Percentiles rank a stretch among this genome's conserved stretches.
These are phyloP conservation scores for Rhodotorula diobovata DNA, from an alignment of 768 basidiomycete species.

Conservation along the genomic window DNA sequence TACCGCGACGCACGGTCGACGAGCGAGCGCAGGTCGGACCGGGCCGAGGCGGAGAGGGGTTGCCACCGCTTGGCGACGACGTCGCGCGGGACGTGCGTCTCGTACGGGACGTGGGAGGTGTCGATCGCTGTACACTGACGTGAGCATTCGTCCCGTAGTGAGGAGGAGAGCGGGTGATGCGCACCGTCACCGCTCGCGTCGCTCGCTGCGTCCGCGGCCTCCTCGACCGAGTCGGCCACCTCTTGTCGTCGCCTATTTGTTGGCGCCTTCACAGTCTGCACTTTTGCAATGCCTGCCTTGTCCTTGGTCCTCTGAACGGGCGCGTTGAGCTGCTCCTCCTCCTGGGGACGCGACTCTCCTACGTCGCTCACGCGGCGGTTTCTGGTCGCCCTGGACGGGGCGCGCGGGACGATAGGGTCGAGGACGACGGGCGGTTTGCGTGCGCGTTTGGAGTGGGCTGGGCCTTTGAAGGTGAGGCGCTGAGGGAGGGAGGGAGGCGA, in stretches of 20 bases:
- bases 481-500: neutral
- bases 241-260: too few species aligned
- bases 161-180: too few species aligned
- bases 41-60: neutral
- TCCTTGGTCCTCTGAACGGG: too few species aligned
- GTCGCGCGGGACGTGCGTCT: neutral
- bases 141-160: too few species aligned
- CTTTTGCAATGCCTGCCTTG: too few species aligned
- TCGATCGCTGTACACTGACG: too few species aligned
- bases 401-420: neutral
- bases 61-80: neutral
- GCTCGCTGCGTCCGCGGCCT: neutral
- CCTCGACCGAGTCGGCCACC: neutral
- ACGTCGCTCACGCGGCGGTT: neutral
- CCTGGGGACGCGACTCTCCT: too few species aligned
- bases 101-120: neutral
- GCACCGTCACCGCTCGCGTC: too few species aligned
- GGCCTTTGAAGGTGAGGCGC: constrained; percentile 16
- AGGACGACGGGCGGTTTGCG: neutral
- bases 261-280: too few species aligned
- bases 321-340: neutral
- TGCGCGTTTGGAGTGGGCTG: neutral
- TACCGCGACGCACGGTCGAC: neutral
- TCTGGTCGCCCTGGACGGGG: neutral
- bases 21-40: neutral